phyloP scores from a whole-genome alignment of 352 stramenopile species.

The Globisporangium radiosum region DNA sequence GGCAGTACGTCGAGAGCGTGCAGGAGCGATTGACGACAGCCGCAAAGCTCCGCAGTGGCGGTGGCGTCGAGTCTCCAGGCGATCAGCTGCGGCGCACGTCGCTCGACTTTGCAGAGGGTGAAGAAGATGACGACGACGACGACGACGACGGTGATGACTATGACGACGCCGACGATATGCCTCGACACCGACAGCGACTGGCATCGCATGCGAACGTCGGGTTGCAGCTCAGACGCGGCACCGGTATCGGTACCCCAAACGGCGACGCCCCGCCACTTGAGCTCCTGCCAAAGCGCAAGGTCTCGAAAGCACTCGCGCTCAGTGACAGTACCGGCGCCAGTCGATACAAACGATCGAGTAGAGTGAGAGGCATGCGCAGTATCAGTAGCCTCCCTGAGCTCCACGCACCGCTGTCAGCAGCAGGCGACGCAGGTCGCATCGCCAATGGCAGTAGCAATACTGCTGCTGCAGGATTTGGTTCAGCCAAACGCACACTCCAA shows the following conservation, averaged over 20 bases:
- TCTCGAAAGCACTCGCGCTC: conserved; percentile 6
- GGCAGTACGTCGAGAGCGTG: conserved; percentile 55
- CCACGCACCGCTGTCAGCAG: conserved; percentile 6
- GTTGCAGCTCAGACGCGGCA: too few species aligned
- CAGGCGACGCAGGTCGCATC: background rate
- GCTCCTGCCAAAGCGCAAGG: conserved; percentile 10
- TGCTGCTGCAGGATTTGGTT: background rate
- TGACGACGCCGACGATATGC: background rate
- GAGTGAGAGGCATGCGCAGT: conserved; percentile 11
- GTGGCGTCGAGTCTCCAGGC: background rate
- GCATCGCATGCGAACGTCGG: background rate
- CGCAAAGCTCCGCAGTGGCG: background rate
- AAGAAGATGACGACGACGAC: conserved; percentile 6
- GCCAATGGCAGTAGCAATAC: background rate
- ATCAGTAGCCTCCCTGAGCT: conserved; percentile 39
- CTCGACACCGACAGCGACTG: background rate
- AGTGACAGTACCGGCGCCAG: background rate
- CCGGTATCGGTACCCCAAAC: too few species aligned
- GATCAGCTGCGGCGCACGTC: conserved; percentile 7
- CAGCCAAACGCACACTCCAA: conserved; percentile 1
- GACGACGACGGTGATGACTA: background rate
- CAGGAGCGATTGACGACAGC: conserved; percentile 28
- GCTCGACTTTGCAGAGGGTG: conserved; percentile 9
- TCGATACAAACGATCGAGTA: conserved; percentile 9
- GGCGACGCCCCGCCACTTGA: background rate